Evolutionary conservation across 1,284 basidiomycete genomes (phyloP).

Genomic region (Ustilago bromivora): DNA sequence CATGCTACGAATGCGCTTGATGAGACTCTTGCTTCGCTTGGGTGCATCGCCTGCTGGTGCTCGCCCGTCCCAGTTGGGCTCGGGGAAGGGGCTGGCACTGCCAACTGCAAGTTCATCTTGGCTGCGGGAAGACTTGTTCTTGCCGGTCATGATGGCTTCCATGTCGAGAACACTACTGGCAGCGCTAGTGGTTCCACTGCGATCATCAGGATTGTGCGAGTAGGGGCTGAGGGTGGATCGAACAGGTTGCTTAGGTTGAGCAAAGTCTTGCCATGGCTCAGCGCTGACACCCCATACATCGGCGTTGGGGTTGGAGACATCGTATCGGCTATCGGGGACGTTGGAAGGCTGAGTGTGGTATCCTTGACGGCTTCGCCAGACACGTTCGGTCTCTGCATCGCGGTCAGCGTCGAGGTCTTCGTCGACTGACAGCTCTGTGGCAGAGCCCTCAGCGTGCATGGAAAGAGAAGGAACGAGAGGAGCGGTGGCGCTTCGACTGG

Average conservation of each 20-base stretch:
- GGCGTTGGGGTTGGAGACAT: constrained; percentile 61
- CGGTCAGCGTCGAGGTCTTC: constrained; percentile 45
- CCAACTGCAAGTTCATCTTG: constrained; percentile 35
- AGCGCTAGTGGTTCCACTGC: constrained; percentile 52
- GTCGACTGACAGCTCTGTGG: constrained; percentile 40
- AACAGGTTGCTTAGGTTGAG: constrained; percentile 46
- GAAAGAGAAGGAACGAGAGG: constrained; percentile 46
- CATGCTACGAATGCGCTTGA: constrained; percentile 63
- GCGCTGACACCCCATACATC: constrained; percentile 66
- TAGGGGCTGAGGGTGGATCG: constrained; percentile 50
- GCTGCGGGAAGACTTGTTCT: constrained; percentile 36
- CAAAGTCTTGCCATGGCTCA: constrained; percentile 69
- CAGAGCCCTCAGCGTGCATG: constrained; percentile 36
- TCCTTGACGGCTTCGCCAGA: constrained; percentile 45
- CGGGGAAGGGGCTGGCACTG: constrained; percentile 59
- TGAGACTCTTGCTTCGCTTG: constrained; percentile 60
- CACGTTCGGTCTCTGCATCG: constrained; percentile 48
- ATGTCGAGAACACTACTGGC: constrained; percentile 63
- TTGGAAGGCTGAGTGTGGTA: constrained; percentile 53
- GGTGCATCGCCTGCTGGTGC: constrained; percentile 30
- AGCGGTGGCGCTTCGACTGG: constrained; percentile 34
- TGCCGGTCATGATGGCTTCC: constrained; percentile 65
- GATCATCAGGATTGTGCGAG: constrained; percentile 29
- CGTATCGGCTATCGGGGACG: constrained; percentile 46
- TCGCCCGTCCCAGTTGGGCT: constrained; percentile 50